Conservation (phyloP, 1,284 basidiomycete species). For the Cutaneotrichosporon cavernicola region DNA sequence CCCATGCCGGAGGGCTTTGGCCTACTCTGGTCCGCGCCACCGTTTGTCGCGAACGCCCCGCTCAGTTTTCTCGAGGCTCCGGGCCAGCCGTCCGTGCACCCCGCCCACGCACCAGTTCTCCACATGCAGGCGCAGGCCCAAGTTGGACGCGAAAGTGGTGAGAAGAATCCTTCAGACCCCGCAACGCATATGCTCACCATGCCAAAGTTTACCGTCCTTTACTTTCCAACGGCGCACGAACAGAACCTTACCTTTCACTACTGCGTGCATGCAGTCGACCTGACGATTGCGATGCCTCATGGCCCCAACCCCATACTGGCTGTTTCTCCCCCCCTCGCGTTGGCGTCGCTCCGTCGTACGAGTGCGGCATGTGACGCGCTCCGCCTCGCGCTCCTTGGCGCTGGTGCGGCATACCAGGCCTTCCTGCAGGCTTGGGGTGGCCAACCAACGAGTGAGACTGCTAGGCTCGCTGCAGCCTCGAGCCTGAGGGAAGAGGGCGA, state of each 20-base stretch:
- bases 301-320: conserved; percentile 55
- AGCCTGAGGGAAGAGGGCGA: conserved; percentile 44
- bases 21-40: background rate
- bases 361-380: conserved; percentile 53
- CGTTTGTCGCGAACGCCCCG: background rate
- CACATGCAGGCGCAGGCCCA: conserved; percentile 17
- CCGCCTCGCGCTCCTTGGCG: conserved; percentile 52
- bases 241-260: conserved; percentile 50
- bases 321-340: conserved; percentile 53
- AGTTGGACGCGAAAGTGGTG: conserved; percentile 25
- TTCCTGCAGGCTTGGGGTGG: conserved; percentile 45
- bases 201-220: conserved; percentile 40
- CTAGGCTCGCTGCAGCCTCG: conserved; percentile 20
- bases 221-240: conserved; percentile 52
- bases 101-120: background rate
- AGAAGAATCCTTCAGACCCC: background rate
- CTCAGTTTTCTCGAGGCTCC: background rate
- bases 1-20: background rate
- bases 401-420: conserved; percentile 54
- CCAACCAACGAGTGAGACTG: background rate
- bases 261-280: conserved; percentile 51
- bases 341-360: conserved; percentile 48
- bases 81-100: background rate
- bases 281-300: conserved; percentile 55
- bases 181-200: conserved; percentile 13